Conservation (phyloP, 2,329 filamentous ascomycete genomes). For the Polytolypa hystricis region DNA sequence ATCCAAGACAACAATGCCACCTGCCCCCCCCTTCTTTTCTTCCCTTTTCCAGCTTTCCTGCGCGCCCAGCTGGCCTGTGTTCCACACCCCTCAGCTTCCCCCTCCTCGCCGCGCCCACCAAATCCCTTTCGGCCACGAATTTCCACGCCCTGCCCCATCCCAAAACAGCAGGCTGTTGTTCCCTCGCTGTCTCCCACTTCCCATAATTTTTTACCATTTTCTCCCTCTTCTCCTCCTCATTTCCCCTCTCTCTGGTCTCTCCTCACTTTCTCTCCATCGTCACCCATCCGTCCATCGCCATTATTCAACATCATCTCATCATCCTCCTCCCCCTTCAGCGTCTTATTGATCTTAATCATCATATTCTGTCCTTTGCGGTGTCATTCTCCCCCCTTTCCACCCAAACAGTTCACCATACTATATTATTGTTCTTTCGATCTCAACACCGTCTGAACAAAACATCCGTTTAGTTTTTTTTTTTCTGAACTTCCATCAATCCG, state of each 20-base stretch:
- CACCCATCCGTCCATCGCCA: slow-evolving; percentile 11
- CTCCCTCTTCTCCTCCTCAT: slow-evolving; percentile 14
- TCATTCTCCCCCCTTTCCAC: background rate
- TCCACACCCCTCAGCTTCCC: background rate
- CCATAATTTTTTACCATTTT: slow-evolving; percentile 8
- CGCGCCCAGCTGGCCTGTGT: background rate
- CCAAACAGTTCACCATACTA: background rate
- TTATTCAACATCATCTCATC: slow-evolving; percentile 10
- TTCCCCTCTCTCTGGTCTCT: slow-evolving; percentile 14
- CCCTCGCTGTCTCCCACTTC: slow-evolving; percentile 3
- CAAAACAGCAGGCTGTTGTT: background rate
- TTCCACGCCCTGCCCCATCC: slow-evolving; percentile 7
- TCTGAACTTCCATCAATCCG: slow-evolving; percentile 16
- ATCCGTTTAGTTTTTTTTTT: slow-evolving; percentile 7
- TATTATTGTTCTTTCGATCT: background rate
- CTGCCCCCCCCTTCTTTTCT: background rate
- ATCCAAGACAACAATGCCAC: too few species aligned
- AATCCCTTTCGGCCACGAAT: slow-evolving; percentile 1
- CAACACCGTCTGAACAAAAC: slow-evolving; percentile 5
- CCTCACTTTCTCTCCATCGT: slow-evolving; percentile 13
- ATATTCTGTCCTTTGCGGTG: slow-evolving; percentile 1
- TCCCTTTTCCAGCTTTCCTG: background rate
- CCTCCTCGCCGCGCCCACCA: background rate
- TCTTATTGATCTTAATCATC: slow-evolving; percentile 2
- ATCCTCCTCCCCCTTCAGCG: slow-evolving; percentile 14